Percentiles rank a stretch among this genome's conserved stretches.
Conservation (phyloP, 805 yeast species). For the Tanozyma kutaoensis region DNA sequence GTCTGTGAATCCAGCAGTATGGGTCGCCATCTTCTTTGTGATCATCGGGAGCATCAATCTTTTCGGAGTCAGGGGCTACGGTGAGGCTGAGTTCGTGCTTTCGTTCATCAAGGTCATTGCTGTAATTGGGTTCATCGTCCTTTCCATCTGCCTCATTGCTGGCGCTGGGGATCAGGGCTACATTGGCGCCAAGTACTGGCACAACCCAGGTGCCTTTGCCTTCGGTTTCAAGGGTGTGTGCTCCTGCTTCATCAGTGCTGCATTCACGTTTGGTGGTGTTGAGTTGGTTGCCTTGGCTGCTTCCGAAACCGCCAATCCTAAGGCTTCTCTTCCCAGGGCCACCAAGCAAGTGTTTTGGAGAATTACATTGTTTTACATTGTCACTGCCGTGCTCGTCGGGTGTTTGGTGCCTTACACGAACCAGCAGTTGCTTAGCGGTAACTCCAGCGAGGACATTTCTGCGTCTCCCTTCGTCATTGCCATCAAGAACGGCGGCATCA, state of each 20-base stretch:
- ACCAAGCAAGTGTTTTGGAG: constrained; percentile 45
- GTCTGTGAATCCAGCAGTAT: constrained; percentile 18
- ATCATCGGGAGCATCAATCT: constrained; percentile 18
- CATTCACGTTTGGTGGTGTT: constrained; percentile 50
- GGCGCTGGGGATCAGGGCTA: constrained; percentile 33
- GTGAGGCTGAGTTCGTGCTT: constrained; percentile 13
- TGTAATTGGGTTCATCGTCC: constrained; percentile 12
- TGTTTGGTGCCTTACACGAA: constrained; percentile 20
- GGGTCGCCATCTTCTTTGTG: constrained; percentile 23
- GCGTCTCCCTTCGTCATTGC: constrained; percentile 78
- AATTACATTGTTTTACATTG: constrained; percentile 34
- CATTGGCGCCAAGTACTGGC: constrained; percentile 39
- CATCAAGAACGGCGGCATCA: constrained; percentile 46
- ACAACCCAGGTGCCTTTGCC: constrained; percentile 39
- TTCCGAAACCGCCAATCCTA: constrained; percentile 41
- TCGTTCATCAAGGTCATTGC: constrained; percentile 14
- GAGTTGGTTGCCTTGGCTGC: constrained; percentile 50
- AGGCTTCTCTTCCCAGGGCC: constrained; percentile 42
- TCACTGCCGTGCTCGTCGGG: constrained; percentile 26
- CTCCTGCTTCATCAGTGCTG: constrained; percentile 39
- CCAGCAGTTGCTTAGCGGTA: constrained; percentile 21
- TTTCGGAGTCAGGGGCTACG: constrained; percentile 21
- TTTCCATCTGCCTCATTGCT: constrained; percentile 21
- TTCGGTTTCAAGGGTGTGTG: constrained; percentile 44
- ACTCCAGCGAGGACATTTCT: constrained; percentile 26